A percentile compares a stretch with the other conserved stretches of the same genome.
Conservation (phyloP, 768 basidiomycete species). For the Hypholoma fasciculare region DNA sequence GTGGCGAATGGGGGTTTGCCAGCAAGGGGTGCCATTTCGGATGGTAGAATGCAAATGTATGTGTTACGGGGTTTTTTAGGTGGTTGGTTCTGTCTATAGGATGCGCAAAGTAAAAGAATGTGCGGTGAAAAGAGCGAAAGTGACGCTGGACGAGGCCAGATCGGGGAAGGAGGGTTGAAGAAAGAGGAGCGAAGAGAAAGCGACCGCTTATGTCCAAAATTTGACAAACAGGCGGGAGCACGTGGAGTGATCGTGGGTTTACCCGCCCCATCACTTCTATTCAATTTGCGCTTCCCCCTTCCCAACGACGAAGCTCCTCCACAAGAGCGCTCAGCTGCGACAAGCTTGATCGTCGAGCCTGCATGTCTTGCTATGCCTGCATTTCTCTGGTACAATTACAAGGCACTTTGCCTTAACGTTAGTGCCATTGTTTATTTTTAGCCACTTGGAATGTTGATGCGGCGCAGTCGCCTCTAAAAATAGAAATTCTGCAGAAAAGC, state of each 20-base stretch:
- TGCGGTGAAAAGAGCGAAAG: constrained; percentile 7
- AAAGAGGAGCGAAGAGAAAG: not conserved
- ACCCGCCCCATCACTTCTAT: not conserved
- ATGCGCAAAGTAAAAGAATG: constrained; percentile 5
- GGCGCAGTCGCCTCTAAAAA: too few relatives aligned
- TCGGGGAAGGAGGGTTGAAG: not conserved
- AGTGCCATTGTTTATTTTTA: too few relatives aligned
- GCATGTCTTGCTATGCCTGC: too few relatives aligned
- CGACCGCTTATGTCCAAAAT: not conserved
- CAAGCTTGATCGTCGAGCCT: too few relatives aligned
- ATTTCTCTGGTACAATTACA: too few relatives aligned
- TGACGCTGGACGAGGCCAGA: not conserved
- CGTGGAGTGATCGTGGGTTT: not conserved
- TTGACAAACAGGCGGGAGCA: not conserved
- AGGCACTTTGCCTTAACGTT: too few relatives aligned
- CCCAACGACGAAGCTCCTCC: too few relatives aligned
- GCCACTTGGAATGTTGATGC: too few relatives aligned
- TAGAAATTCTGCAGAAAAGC: too few relatives aligned
- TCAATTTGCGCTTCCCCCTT: too few relatives aligned
- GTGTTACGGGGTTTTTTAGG: not conserved
- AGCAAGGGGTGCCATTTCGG: constrained; percentile 47
- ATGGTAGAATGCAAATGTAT: not conserved
- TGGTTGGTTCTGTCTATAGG: not conserved
- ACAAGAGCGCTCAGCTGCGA: too few relatives aligned
- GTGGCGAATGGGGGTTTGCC: constrained; percentile 69